phyloP scores from a whole-genome alignment of 148 eudicot genomes.

The Talinum fruticosum region DNA sequence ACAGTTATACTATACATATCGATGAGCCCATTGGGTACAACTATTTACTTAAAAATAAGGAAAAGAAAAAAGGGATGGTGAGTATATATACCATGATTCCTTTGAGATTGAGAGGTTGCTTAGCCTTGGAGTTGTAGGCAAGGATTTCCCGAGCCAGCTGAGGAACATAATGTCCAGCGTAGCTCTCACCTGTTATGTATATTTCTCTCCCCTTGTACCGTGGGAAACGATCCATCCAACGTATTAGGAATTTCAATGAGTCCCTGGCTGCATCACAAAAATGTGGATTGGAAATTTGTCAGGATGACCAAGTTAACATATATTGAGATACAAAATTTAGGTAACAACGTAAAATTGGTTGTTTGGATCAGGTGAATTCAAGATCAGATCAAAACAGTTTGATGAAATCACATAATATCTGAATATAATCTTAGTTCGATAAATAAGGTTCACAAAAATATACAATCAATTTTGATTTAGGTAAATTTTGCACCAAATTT shows the following conservation, averaged over 20 bases:
- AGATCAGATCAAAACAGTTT: no score
- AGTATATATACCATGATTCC: conserved; percentile 63
- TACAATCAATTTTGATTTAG: no score
- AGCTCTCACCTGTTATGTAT: conserved; percentile 81
- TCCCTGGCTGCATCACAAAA: conserved; percentile 51
- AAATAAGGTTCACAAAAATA: no score
- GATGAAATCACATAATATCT: no score
- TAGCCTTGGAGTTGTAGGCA: conserved; percentile 46
- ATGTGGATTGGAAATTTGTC: not conserved
- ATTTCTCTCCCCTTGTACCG: conserved; percentile 63
- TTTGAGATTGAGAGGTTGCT: conserved; percentile 63
- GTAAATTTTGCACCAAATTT: no score
- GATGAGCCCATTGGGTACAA: not conserved
- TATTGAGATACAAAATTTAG: not conserved
- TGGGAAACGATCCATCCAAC: conserved; percentile 83
- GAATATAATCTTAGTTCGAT: no score
- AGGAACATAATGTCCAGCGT: conserved; percentile 96
- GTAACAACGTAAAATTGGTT: not conserved
- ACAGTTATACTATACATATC: no score
- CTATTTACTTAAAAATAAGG: no score
- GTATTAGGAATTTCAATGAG: conserved; percentile 60
- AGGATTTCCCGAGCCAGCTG: conserved; percentile 74
- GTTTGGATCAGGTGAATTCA: not conserved
- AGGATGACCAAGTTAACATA: no score
- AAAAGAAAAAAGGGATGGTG: not conserved